Evolutionary conservation across 139 green algal species (phyloP).

Genomic region (Spirogloea muscicola): DNA sequence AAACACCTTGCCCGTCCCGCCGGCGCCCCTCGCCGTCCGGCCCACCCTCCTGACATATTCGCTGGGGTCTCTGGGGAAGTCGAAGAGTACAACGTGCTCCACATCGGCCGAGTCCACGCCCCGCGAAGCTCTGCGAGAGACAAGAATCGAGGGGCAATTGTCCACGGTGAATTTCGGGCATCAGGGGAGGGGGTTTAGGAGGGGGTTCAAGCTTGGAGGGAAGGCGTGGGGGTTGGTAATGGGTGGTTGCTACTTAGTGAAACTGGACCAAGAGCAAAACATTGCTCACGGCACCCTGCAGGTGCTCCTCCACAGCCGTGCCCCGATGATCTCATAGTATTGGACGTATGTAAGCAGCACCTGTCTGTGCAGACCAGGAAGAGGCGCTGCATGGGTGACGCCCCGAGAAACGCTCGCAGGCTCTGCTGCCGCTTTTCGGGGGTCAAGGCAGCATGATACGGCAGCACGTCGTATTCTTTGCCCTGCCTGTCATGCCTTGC

Average conservation of each 20-base stretch:
- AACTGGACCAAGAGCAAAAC: too few species aligned
- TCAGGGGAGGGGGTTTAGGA: too few species aligned
- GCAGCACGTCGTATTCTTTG: conserved; percentile 55
- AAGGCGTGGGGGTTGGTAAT: too few species aligned
- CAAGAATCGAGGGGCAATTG: background rate
- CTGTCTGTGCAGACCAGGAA: conserved; percentile 75
- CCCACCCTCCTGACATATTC: conserved; percentile 91
- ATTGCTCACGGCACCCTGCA: too few species aligned
- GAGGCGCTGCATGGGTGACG: conserved; percentile 10
- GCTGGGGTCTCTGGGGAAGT: conserved; percentile 89
- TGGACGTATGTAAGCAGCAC: too few species aligned
- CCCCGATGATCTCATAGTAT: too few species aligned
- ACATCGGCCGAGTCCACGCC: conserved; percentile 73
- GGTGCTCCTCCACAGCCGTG: too few species aligned
- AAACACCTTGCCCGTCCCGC: conserved; percentile 68
- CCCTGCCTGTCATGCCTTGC: conserved; percentile 46
- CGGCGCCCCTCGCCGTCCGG: conserved; percentile 75
- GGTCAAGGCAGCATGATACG: conserved; percentile 80
- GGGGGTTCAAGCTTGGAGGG: too few species aligned
- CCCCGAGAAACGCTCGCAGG: conserved; percentile 65
- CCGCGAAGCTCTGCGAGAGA: conserved; percentile 53
- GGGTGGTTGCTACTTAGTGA: too few species aligned
- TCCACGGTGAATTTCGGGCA: too few species aligned
- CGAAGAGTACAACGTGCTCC: conserved; percentile 86
- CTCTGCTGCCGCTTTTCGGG: conserved; percentile 50